Evolutionary conservation across 805 yeast genomes (phyloP).

Genomic region (Grigorovia yakushimaensis): DNA sequence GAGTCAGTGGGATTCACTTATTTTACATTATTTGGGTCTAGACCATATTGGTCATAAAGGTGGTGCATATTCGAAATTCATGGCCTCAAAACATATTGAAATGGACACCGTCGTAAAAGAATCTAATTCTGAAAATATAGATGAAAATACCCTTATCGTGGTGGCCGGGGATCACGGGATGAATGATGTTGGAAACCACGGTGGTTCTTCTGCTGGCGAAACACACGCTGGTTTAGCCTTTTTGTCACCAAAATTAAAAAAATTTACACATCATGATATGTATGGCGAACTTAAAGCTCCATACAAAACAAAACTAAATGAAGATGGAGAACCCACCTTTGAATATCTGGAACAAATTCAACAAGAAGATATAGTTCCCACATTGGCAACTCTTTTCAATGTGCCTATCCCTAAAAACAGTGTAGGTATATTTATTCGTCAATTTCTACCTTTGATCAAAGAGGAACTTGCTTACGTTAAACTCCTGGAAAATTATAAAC

Average conservation of each 20-base stretch:
- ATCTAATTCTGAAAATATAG: conserved; percentile 39
- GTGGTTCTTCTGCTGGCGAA: conserved; percentile 90
- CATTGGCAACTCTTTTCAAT: conserved; percentile 69
- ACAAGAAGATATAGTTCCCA: conserved; percentile 93
- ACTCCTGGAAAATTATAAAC: conserved; percentile 45
- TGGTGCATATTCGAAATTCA: conserved; percentile 72
- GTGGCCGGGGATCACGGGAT: conserved; percentile 93
- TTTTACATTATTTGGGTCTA: conserved; percentile 83
- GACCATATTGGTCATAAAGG: conserved; percentile 98
- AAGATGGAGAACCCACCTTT: conserved; percentile 34
- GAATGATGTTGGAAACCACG: conserved; percentile 94
- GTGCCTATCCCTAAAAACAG: conserved; percentile 87
- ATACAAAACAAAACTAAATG: conserved; percentile 28
- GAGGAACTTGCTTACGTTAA: conserved; percentile 26
- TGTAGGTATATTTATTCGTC: conserved; percentile 60
- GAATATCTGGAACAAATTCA: conserved; percentile 49
- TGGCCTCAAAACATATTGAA: conserved; percentile 76
- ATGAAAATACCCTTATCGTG: conserved; percentile 52
- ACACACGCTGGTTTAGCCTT: conserved; percentile 77
- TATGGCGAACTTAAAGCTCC: conserved; percentile 8
- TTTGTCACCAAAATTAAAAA: conserved; percentile 49
- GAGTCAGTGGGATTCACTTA: conserved; percentile 69
- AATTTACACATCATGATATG: conserved; percentile 14
- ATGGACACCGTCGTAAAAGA: conserved; percentile 64
- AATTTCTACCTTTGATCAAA: conserved; percentile 46